Evolutionary conservation across 257 asterid genomes (phyloP).

Genomic region (Fraxinus cuspidata): DNA sequence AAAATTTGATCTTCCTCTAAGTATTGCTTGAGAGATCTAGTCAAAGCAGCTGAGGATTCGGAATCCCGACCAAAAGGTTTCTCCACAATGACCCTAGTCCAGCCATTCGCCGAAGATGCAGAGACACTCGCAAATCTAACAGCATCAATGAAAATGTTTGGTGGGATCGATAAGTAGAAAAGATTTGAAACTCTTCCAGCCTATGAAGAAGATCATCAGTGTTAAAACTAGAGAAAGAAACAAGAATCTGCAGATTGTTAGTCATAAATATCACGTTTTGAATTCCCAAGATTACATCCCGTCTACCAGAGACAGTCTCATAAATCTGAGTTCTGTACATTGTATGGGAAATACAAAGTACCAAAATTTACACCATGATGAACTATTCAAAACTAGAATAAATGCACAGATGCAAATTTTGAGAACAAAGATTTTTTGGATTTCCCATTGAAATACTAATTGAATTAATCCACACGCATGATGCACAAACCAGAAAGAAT

Average conservation of each 20-base stretch:
- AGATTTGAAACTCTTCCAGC: constrained; percentile 76
- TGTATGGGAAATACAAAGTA: neutral
- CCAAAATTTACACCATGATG: constrained; percentile 1
- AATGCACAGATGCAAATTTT: neutral
- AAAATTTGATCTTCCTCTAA: constrained; percentile 89
- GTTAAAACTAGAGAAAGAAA: neutral
- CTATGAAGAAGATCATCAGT: constrained; percentile 33
- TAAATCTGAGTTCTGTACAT: neutral
- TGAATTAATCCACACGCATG: neutral
- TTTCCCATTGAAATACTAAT: neutral
- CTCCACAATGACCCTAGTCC: constrained; percentile 97
- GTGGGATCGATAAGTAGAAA: constrained; percentile 93
- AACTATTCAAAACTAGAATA: neutral
- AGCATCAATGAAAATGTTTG: constrained; percentile 83
- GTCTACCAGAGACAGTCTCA: neutral
- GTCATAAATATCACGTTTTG: neutral
- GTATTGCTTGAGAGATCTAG: constrained; percentile 79
- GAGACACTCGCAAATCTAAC: constrained; percentile 88
- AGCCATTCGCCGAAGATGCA: constrained; percentile 80
- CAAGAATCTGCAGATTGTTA: neutral
- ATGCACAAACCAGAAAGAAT: neutral
- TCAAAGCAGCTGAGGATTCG: constrained; percentile 93
- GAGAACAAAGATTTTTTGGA: no score
- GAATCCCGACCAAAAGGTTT: constrained; percentile 98
- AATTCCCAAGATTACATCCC: neutral